Percentiles rank a stretch among this genome's conserved stretches.
Evolutionary conservation across 73 alveolate species (phyloP).

Genomic region (Uronychia setigera): DNA sequence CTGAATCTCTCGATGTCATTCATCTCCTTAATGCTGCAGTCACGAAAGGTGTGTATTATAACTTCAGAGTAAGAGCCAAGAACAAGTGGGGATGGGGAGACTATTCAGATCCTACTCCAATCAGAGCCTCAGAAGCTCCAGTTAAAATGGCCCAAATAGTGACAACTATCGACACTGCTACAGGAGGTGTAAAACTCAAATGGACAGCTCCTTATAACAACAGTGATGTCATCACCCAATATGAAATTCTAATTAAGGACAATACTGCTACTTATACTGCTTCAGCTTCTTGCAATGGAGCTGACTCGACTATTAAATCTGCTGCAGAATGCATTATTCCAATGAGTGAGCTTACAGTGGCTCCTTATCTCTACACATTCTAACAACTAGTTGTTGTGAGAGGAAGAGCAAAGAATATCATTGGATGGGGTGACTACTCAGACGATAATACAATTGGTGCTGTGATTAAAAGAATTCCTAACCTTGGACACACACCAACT

Average conservation of each 20-base stretch:
- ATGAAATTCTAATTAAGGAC: slow-evolving; percentile 16
- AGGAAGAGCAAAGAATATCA: slow-evolving; percentile 28
- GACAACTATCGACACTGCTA: slow-evolving; percentile 47
- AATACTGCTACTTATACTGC: background rate
- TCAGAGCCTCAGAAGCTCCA: slow-evolving; percentile 43
- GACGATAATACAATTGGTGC: slow-evolving; percentile 41
- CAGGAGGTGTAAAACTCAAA: slow-evolving; percentile 38
- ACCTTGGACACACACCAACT: slow-evolving; percentile 6
- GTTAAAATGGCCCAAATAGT: slow-evolving; percentile 15
- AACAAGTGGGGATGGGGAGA: slow-evolving; percentile 63
- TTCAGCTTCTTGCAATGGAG: background rate
- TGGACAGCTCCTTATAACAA: slow-evolving; percentile 46
- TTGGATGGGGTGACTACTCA: slow-evolving; percentile 47
- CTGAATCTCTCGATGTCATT: slow-evolving; percentile 2
- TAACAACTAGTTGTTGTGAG: slow-evolving; percentile 13
- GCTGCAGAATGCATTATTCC: slow-evolving; percentile 14
- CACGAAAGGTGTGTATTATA: slow-evolving; percentile 20
- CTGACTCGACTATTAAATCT: slow-evolving; percentile 14
- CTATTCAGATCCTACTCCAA: slow-evolving; percentile 14
- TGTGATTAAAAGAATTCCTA: slow-evolving; percentile 13
- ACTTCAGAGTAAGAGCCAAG: slow-evolving; percentile 42
- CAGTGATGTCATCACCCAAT: slow-evolving; percentile 5
- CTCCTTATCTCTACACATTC: background rate
- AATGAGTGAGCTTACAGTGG: slow-evolving; percentile 11
- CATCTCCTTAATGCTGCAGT: slow-evolving; percentile 19